phyloP scores from a whole-genome alignment of 1,284 basidiomycete species.

The Caloboletus inedulis region DNA sequence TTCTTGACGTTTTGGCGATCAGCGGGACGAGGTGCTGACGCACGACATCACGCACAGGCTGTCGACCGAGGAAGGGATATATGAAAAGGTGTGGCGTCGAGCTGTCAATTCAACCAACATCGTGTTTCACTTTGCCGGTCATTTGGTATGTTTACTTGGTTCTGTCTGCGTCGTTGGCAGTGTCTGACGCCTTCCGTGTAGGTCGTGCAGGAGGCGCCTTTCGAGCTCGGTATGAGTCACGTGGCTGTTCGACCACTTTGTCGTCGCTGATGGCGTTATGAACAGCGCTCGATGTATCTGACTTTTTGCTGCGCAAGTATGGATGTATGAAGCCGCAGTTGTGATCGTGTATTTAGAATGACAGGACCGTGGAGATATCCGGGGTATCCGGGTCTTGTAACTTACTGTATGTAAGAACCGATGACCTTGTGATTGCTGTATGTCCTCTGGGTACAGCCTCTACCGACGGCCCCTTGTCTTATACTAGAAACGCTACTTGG shows the following conservation, averaged over 20 bases:
- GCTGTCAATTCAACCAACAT: conserved; percentile 57
- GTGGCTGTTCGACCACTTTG: too few species aligned
- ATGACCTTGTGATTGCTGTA: neutral
- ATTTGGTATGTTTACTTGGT: conserved; percentile 45
- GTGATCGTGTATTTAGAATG: conserved; percentile 2
- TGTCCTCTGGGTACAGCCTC: neutral
- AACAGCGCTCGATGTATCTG: conserved; percentile 27
- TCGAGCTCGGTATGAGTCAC: conserved; percentile 36
- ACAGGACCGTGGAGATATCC: neutral
- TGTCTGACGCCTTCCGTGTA: conserved; percentile 13
- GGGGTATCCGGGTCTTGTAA: neutral
- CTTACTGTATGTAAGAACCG: conserved; percentile 1
- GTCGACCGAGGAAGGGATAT: conserved; percentile 38
- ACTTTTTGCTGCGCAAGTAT: conserved; percentile 21
- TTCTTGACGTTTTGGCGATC: neutral
- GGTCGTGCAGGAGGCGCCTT: conserved; percentile 47
- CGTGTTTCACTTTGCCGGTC: conserved; percentile 51
- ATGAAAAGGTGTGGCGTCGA: conserved; percentile 56
- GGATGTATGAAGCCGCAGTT: conserved; percentile 9
- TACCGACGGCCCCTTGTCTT: too few species aligned
- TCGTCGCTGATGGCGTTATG: neutral
- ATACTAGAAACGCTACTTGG: too few species aligned
- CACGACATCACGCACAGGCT: conserved; percentile 28
- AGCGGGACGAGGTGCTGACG: neutral
- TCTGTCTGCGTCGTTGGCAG: neutral